Evolutionary conservation across 129 eudicot species (phyloP).

Genomic region (Flaveria bidentis): DNA sequence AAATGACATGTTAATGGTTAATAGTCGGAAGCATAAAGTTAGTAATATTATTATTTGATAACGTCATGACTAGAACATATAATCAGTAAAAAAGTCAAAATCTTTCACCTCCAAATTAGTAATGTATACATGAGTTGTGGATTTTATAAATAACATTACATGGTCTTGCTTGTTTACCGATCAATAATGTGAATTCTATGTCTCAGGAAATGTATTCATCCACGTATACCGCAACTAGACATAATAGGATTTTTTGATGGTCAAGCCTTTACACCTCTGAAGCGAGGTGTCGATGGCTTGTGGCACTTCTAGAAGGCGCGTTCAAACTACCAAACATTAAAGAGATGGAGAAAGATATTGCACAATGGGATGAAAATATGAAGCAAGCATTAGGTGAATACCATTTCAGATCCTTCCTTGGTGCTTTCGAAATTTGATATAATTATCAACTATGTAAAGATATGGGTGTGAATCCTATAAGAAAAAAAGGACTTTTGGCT

Average conservation of each 20-base stretch:
- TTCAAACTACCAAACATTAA: background rate
- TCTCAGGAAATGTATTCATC: background rate
- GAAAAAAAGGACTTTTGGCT: conserved; percentile 1
- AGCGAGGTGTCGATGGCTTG: background rate
- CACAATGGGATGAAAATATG: background rate
- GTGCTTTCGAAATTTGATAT: background rate
- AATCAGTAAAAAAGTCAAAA: too few relatives aligned
- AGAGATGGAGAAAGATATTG: background rate
- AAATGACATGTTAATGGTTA: too few relatives aligned
- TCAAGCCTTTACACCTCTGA: background rate
- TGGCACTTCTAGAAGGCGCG: background rate
- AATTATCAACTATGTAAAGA: conserved; percentile 8
- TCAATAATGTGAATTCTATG: background rate
- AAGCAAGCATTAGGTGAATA: background rate
- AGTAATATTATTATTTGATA: too few relatives aligned
- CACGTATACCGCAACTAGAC: conserved; percentile 4
- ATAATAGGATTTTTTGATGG: conserved; percentile 6
- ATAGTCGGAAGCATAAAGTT: too few relatives aligned
- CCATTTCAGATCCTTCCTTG: background rate
- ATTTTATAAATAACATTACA: too few relatives aligned
- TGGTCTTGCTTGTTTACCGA: background rate
- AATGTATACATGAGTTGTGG: too few relatives aligned
- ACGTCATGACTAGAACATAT: too few relatives aligned
- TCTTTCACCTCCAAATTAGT: too few relatives aligned
- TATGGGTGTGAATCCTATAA: conserved; percentile 7